Evolutionary conservation across 2,329 filamentous ascomycete genomes (phyloP).

Genomic region (Mollisia scopiformis): DNA sequence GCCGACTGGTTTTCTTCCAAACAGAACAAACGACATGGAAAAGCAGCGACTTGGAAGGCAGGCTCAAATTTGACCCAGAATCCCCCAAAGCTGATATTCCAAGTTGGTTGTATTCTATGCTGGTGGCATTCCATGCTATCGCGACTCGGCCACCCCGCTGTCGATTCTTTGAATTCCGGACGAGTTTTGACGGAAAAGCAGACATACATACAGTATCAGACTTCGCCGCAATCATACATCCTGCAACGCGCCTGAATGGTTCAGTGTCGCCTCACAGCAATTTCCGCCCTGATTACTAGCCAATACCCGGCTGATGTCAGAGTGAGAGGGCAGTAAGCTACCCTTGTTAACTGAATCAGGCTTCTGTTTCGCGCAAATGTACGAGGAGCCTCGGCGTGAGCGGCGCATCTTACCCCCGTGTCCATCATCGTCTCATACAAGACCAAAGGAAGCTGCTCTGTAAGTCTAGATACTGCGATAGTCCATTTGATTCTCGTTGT

Average conservation of each 20-base stretch:
- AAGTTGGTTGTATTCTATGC: too few relatives aligned
- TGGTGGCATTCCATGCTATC: too few relatives aligned
- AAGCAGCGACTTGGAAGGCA: too few relatives aligned
- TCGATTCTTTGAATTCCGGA: too few relatives aligned
- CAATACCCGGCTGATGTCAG: neutral
- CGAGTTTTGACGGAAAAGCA: neutral
- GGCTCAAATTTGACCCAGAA: too few relatives aligned
- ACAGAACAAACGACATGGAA: too few relatives aligned
- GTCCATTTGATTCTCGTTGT: neutral
- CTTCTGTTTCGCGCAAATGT: neutral
- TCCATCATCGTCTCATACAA: neutral
- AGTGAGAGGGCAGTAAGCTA: neutral
- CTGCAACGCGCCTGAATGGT: neutral
- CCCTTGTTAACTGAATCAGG: neutral
- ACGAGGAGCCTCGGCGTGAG: neutral
- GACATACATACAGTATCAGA: neutral
- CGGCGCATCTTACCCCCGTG: neutral
- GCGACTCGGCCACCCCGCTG: too few relatives aligned
- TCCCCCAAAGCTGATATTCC: too few relatives aligned
- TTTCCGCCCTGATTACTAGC: neutral
- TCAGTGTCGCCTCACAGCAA: neutral
- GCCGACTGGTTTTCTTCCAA: too few relatives aligned
- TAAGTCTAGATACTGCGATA: too few relatives aligned
- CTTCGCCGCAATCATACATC: neutral
- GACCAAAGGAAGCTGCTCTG: neutral